Evolutionary conservation across 371 early-diverging fungal genomes (phyloP), one percentile per base, ranked within the genome.

Genomic region (Fennellomyces sp.): DNA sequence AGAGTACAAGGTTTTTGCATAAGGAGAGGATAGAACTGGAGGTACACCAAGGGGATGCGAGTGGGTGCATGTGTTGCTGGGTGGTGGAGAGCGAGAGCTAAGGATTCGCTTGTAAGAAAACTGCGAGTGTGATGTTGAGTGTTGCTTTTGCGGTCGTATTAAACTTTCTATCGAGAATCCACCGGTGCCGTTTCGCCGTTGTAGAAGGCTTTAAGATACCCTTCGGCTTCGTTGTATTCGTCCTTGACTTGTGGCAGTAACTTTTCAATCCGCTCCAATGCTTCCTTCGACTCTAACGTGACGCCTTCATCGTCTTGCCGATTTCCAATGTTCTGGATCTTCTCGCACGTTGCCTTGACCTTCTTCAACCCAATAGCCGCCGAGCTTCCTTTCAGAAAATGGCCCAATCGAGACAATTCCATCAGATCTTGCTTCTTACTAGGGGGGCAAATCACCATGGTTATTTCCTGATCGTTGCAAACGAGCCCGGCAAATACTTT

Each of bases 381-480:
- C n/a, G 95, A 94, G 54, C 91, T 90, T n/a, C 97, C 97, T 67
- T 96, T 96, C 42, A 95, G 76, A 64, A 93, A 96, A 61, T 96
- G 97, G 2, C 95, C 97, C 41, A 92, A 81, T 49, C 87, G 76
- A 21, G 92, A 92, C 12, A 95, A 76, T 62, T 83, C 79, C 0
- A 66, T 58, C 12, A 95, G 78, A 66, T 96, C 89, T 50, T 89
- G 81, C 31, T 66, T 78, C 33, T 75, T 58, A 52, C 49, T 52
- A 31, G 4, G 26, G 25, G 12, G 17, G 52, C 2, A 36, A 36
- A 36, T 36, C 10, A 36, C 6, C 25, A 29, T 10, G 6, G 5
- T 19, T 41, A n/a, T 25, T 49, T 7, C 6, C 19, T 13, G 8
- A 12, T 7, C 49, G 26, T 1, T 8, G 26, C 25, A 49, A 35